phyloP scores from a whole-genome alignment of 495 filamentous ascomycete genomes.

The Hyaloscypha hepaticicola region DNA sequence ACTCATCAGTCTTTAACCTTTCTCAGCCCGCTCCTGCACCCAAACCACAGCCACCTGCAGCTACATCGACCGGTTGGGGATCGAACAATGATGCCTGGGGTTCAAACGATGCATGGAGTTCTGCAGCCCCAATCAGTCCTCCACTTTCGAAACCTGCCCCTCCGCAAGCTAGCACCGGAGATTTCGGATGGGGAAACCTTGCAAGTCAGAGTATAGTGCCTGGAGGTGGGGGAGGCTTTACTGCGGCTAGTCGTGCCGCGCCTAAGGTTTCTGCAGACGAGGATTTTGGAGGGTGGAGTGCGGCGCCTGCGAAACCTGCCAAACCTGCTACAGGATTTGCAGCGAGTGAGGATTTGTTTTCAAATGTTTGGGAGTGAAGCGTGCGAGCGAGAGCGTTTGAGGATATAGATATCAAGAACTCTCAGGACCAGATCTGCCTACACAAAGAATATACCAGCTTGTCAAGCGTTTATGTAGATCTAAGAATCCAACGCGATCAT shows the following conservation, averaged over 20 bases:
- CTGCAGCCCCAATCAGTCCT: constrained; percentile 34
- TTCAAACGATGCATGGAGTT: constrained; percentile 56
- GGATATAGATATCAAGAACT: background rate
- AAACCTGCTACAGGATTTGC: constrained; percentile 59
- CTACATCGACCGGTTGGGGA: constrained; percentile 29
- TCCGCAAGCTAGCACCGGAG: constrained; percentile 41
- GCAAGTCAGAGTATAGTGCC: constrained; percentile 55
- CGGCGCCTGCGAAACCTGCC: constrained; percentile 45
- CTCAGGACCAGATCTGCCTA: background rate
- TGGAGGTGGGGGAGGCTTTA: constrained; percentile 50
- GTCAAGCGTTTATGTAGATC: constrained; percentile 3
- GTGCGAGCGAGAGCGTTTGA: background rate
- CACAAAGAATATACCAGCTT: background rate
- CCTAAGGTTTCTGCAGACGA: constrained; percentile 79
- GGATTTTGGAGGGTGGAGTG: constrained; percentile 91
- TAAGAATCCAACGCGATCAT: background rate
- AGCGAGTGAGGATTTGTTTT: constrained; percentile 80
- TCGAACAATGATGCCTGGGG: constrained; percentile 51
- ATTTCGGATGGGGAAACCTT: constrained; percentile 58
- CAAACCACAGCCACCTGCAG: constrained; percentile 36
- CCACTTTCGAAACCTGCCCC: constrained; percentile 37
- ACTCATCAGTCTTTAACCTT: constrained; percentile 75
- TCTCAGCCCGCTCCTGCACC: constrained; percentile 54
- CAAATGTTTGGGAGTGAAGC: constrained; percentile 72
- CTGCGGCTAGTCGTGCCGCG: constrained; percentile 41